phyloP scores from a whole-genome alignment of 305 asterid genomes.

The Fraxinus platypoda region DNA sequence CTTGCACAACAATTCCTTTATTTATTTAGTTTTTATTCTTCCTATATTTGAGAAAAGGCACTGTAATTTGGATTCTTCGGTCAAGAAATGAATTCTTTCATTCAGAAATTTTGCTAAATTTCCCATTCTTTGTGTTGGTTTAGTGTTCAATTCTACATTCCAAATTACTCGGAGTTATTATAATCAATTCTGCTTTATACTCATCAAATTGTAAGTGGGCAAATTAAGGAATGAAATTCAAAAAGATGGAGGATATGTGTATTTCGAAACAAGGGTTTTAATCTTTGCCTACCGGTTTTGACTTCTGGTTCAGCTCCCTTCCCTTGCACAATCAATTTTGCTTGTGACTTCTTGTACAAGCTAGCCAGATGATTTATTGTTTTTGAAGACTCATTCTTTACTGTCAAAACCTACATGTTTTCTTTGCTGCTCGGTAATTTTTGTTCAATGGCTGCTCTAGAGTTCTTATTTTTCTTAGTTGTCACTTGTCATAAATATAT shows the following conservation, averaged over 20 bases:
- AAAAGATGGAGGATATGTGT: slow-evolving; percentile 5
- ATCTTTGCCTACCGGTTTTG: background rate
- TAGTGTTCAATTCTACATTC: background rate
- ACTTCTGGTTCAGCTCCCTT: slow-evolving; percentile 1
- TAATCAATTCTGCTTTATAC: too few species aligned
- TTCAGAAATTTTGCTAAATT: background rate
- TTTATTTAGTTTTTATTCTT: background rate
- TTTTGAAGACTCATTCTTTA: background rate
- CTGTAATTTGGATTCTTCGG: background rate
- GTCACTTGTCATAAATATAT: background rate
- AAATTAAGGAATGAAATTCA: background rate
- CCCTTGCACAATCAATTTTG: background rate
- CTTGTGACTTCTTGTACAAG: background rate
- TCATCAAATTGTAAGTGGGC: background rate
- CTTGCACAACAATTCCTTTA: background rate
- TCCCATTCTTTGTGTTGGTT: background rate
- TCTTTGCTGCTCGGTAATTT: background rate
- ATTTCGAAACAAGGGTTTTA: background rate
- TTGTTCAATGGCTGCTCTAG: background rate
- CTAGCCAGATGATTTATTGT: background rate
- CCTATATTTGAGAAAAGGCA: background rate
- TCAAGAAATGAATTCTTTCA: background rate
- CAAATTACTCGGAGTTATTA: background rate
- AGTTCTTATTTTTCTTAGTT: background rate
- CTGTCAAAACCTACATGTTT: background rate